phyloP scores from a whole-genome alignment of 768 basidiomycete species.

The Mycena sanguinolenta region DNA sequence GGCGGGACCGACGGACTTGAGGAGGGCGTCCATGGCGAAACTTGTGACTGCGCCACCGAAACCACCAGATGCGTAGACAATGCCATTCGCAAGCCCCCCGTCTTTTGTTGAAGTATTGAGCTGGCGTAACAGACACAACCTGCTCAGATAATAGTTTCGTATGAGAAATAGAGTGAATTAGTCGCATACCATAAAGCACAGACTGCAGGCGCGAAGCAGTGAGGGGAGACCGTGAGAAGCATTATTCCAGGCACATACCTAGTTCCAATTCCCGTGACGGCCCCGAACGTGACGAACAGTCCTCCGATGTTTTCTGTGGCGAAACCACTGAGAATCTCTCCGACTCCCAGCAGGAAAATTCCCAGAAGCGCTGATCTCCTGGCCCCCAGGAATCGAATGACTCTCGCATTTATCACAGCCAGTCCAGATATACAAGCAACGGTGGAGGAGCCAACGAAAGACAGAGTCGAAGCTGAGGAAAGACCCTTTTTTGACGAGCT shows the following conservation, averaged over 20 bases:
- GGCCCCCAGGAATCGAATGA: slow-evolving; percentile 46
- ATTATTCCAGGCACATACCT: slow-evolving; percentile 39
- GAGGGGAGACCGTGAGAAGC: background rate
- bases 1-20: slow-evolving; percentile 43
- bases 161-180: no score
- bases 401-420: slow-evolving; percentile 45
- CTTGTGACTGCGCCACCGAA: slow-evolving; percentile 47
- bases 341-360: slow-evolving; percentile 45
- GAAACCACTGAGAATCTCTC: slow-evolving; percentile 45
- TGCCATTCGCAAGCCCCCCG: slow-evolving; percentile 47
- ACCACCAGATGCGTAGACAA: slow-evolving; percentile 44
- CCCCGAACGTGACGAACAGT: slow-evolving; percentile 44
- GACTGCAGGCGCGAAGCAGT: background rate
- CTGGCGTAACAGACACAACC: slow-evolving; percentile 41
- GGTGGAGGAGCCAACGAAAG: slow-evolving; percentile 49
- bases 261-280: slow-evolving; percentile 45
- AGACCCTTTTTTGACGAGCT: slow-evolving; percentile 43
- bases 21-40: slow-evolving; percentile 43
- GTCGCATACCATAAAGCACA: slow-evolving; percentile 42
- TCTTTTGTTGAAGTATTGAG: slow-evolving; percentile 48
- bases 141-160: background rate
- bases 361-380: slow-evolving; percentile 44
- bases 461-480: slow-evolving; percentile 42
- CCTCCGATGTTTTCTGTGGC: slow-evolving; percentile 39
- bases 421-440: slow-evolving; percentile 46